Conservation (phyloP, 2,329 filamentous ascomycete genomes). For the Pleurostoma richardsiae region DNA sequence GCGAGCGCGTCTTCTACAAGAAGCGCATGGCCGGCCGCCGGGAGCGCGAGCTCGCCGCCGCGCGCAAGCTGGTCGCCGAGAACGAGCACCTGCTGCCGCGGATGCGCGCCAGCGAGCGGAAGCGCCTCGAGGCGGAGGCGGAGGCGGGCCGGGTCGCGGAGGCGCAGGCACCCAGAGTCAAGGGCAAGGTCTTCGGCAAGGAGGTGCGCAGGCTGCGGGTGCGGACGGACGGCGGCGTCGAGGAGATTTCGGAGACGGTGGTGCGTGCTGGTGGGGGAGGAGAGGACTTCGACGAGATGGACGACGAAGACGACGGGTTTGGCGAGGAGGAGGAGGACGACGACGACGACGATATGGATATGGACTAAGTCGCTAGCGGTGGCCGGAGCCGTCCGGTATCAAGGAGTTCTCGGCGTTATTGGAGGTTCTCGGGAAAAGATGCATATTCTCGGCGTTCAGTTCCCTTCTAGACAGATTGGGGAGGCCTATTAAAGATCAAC, state of each 20-base stretch:
- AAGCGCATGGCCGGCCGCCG: conserved; percentile 88
- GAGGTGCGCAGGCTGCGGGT: conserved; percentile 31
- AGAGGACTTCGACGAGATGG: conserved; percentile 15
- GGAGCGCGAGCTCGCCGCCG: conserved; percentile 70
- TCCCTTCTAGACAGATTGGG: too few species aligned
- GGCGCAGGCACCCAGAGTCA: conserved; percentile 10
- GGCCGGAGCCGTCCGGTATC: conserved; percentile 1
- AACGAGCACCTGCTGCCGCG: conserved; percentile 88
- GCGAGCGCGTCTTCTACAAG: conserved; percentile 92
- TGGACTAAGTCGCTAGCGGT: conserved; percentile 26
- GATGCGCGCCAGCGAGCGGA: conserved; percentile 55
- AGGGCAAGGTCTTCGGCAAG: conserved; percentile 29
- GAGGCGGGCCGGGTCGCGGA: conserved; percentile 25
- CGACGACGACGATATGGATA: conserved; percentile 34
- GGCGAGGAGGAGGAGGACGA: conserved; percentile 26
- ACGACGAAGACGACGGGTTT: conserved; percentile 17
- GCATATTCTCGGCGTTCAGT: too few species aligned
- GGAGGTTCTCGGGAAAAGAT: conserved; percentile 15
- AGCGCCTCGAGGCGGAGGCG: conserved; percentile 24
- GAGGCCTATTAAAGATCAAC: too few species aligned
- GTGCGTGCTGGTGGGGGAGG: conserved; percentile 5
- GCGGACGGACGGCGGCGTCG: conserved; percentile 32
- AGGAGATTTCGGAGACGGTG: conserved; percentile 26
- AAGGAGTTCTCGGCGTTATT: conserved; percentile 13
- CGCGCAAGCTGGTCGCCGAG: conserved; percentile 84